Evolutionary conservation across 768 basidiomycete species (phyloP), one percentile per base, ranked within the genome.

Genomic region (Suillus lakei): DNA sequence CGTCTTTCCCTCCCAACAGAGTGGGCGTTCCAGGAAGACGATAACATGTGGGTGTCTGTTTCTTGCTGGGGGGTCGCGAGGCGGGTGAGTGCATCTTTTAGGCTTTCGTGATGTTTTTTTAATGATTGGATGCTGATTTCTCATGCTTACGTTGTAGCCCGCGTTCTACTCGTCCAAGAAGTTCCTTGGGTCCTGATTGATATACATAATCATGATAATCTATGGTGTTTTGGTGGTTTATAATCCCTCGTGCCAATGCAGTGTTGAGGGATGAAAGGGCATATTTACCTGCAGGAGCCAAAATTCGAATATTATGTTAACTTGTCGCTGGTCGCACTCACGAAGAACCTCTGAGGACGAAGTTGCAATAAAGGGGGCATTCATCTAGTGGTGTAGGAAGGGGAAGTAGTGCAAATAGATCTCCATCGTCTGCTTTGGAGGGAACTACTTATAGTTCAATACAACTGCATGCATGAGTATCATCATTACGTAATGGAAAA

Each of bases 1-100:
- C 70, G 74, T 85, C 56, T 89, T 89, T 70, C 88, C 87, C 8
- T 85, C 84, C 15, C 80, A 81, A 83, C 79, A 21, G 85, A 86
- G 67, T 88, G 87, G 87, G 69, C 74, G 21, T 71, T 79, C 30
- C 72, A 75, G 59, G 73, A 66, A n/a, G 73, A 75, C 56, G 10
- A 21, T 48, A 74, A 71, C 23, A 63, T 67, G 34, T 84, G 83
- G 84, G 64, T 74, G n/a, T 63, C 69, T 12, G 64, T 68, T n/a
- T 59, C 28, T 55, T 21, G 15, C 48, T 16, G 39, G 50, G 28
- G 60, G 54, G 21, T 65, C 48, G 39, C 18, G 39, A 28, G 54
- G 34, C 60, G 64, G 5, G 65, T 61, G 41, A 34, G 63, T 46
- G 38, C 60, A 50, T 30, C n/a, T 16, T 39, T 50, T 28, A 13